Conservation (phyloP, 2,329 filamentous ascomycete genomes). For the Beauveria pseudobassiana region DNA sequence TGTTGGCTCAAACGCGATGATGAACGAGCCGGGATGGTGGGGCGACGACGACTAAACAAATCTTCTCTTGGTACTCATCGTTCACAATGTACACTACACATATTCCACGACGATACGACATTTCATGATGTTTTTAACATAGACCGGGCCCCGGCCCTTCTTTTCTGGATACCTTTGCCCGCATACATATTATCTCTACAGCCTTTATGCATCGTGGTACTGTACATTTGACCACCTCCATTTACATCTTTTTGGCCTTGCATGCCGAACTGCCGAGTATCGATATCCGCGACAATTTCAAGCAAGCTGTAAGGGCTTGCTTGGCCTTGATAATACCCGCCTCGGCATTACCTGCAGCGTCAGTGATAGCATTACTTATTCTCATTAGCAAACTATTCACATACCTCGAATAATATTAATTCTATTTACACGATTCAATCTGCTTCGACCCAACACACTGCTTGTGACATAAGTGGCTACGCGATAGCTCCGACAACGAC, state of each 20-base stretch:
- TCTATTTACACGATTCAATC: too few species aligned
- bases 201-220: background rate
- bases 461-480: background rate
- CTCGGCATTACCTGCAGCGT: background rate
- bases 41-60: conserved; percentile 31
- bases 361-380: background rate
- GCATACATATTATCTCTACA: background rate
- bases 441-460: too few species aligned
- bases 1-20: conserved; percentile 23
- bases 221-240: background rate
- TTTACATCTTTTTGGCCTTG: background rate
- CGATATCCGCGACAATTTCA: background rate
- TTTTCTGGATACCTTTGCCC: conserved; percentile 2
- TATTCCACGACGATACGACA: conserved; percentile 10
- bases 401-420: background rate
- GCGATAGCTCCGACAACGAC: conserved; percentile 7
- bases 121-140: conserved; percentile 1
- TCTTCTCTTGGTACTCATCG: background rate
- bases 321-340: background rate
- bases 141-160: background rate
- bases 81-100: background rate
- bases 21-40: conserved; percentile 29
- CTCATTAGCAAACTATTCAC: background rate
- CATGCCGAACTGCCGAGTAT: background rate
- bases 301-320: background rate